Percentiles rank a stretch among this genome's conserved stretches.
Conservation (phyloP, 2,329 filamentous ascomycete species). For the Zelopaecilomyces penicillatus region DNA sequence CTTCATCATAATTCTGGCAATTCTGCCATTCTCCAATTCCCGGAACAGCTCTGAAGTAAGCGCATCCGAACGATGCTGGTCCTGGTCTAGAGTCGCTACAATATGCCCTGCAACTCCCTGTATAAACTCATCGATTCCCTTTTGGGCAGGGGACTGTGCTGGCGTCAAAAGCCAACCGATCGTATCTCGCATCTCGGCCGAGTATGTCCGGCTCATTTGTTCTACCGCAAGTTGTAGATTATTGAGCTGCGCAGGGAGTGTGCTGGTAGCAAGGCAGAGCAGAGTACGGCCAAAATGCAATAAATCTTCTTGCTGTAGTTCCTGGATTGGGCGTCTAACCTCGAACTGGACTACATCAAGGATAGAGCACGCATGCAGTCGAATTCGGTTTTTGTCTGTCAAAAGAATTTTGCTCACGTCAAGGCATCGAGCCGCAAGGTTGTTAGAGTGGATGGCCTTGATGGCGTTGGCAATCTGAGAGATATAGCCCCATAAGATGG, state of each 20-base stretch:
- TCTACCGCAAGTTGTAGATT: slow-evolving; percentile 67
- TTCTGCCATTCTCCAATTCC: slow-evolving; percentile 83
- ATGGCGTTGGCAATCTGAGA: slow-evolving; percentile 85
- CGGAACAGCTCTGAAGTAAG: slow-evolving; percentile 62
- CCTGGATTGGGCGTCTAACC: slow-evolving; percentile 54
- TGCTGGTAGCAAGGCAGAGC: slow-evolving; percentile 71
- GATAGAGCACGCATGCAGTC: slow-evolving; percentile 80
- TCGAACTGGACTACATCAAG: slow-evolving; percentile 86
- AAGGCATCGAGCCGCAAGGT: slow-evolving; percentile 77
- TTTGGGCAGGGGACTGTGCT: slow-evolving; percentile 44
- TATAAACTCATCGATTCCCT: slow-evolving; percentile 73
- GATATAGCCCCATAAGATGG: slow-evolving; percentile 82
- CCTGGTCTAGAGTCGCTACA: slow-evolving; percentile 65
- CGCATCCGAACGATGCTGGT: slow-evolving; percentile 71
- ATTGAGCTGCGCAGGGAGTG: slow-evolving; percentile 39
- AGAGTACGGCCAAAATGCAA: slow-evolving; percentile 76
- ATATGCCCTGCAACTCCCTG: slow-evolving; percentile 71
- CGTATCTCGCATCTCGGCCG: slow-evolving; percentile 67
- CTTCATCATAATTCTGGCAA: slow-evolving; percentile 73
- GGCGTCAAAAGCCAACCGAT: slow-evolving; percentile 74
- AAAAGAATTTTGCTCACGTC: slow-evolving; percentile 83
- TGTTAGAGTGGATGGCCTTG: slow-evolving; percentile 72
- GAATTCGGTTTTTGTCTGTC: slow-evolving; percentile 82
- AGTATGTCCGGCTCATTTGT: slow-evolving; percentile 68
- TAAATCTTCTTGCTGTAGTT: slow-evolving; percentile 84